Evolutionary conservation across 2,329 filamentous ascomycete genomes (phyloP), one percentile per base, ranked within the genome.

Genomic region (Alternaria postmessia): DNA sequence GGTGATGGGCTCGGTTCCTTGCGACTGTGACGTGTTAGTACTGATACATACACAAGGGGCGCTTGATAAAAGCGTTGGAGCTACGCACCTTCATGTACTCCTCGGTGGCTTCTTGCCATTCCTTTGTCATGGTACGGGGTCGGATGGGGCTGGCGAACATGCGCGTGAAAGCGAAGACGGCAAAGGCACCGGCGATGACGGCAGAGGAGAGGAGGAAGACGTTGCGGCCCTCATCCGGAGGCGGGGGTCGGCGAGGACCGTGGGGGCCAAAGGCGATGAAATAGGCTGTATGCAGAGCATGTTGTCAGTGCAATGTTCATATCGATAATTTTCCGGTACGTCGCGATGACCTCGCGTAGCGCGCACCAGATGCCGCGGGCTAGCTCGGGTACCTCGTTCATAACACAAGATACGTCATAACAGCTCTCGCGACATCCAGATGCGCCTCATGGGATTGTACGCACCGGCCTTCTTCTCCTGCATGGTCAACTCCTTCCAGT

Each of bases 381-480:
- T 51, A 63, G 65, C 59, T 61, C 63, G 66, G 67, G 53, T 60
- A 64, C 44, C 53, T 63, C 64, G 62, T 63, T 39, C 65, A 70
- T 68, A 63, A 66, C 60, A 56, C 52, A 48, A 54, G 69, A 54
- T 64, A 76, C 70, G 78, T 73, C 75, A 70, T 74, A 64, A 72
- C 61, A 70, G 63, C 28, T 28, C 39, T 51, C 54, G 24, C 52
- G 57, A 52, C 51, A 57, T 51, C 54, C 58, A 67, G 66, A 66
- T 60, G 57, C 47, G 59, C 46, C 48, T 42, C 9, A 46, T 46
- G 56, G 49, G 49, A 54, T 32, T 62, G 34, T 73, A 92, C 94
- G 80, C 89, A 97, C 95, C 94, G 75, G 95, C 95, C 87, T 96
- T 98, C 92, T 99, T 97, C 88, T 99, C 95, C 83, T 95, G 91